Percentiles rank a stretch among this genome's conserved stretches.
phyloP scores from a whole-genome alignment of 2,329 filamentous ascomycete species.

The Pseudogymnoascus sp. region DNA sequence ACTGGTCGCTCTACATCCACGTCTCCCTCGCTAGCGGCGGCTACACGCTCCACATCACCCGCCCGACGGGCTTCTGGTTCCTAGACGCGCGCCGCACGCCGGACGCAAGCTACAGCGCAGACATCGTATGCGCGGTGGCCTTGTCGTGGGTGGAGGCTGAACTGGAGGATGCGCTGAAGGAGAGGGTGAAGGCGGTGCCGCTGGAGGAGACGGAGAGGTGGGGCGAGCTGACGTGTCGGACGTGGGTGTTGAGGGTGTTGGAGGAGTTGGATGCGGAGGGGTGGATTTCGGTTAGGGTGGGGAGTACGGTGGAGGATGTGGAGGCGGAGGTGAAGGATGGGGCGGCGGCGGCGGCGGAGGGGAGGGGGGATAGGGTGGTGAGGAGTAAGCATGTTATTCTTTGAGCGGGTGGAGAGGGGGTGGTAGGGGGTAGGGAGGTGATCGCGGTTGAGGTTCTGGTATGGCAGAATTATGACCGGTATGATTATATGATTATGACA shows the following conservation, averaged over 20 bases:
- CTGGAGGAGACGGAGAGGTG: not conserved
- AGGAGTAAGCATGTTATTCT: constrained; percentile 1
- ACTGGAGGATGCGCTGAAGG: not conserved
- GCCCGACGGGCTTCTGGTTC: not conserved
- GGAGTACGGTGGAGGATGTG: constrained; percentile 3
- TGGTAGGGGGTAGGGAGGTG: not conserved
- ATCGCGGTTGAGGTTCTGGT: not conserved
- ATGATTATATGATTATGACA: not conserved
- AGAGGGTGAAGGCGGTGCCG: not conserved
- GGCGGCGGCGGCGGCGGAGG: not conserved
- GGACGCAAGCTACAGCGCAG: not conserved
- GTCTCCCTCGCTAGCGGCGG: not conserved
- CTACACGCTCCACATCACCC: not conserved
- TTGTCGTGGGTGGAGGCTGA: not conserved
- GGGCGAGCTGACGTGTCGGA: not conserved
- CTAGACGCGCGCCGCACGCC: not conserved
- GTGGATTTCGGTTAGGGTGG: not conserved
- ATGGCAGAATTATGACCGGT: not conserved
- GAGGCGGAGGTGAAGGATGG: not conserved
- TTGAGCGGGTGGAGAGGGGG: not conserved
- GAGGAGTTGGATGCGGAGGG: not conserved
- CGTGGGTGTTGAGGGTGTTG: not conserved
- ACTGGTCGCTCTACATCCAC: not conserved
- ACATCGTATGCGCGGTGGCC: not conserved
- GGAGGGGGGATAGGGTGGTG: not conserved